Conservation (phyloP, 495 filamentous ascomycete species). For the Talaromyces wortmannii region DNA sequence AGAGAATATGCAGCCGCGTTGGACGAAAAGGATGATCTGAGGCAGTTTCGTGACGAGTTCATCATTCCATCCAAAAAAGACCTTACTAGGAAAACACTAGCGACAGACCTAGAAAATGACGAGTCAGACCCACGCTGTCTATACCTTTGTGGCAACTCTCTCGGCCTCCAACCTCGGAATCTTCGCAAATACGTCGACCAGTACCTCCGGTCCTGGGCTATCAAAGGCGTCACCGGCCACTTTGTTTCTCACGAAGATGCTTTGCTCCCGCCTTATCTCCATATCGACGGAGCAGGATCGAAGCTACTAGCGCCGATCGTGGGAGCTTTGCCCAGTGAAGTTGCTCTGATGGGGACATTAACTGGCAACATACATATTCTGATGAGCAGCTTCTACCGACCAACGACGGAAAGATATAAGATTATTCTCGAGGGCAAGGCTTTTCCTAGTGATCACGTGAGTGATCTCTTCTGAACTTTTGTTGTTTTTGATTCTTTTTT, state of each 20-base stretch:
- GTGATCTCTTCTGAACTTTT: slow-evolving; percentile 1
- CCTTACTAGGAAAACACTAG: slow-evolving; percentile 59
- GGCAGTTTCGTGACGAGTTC: slow-evolving; percentile 67
- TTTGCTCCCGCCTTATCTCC: slow-evolving; percentile 70
- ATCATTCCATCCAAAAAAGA: slow-evolving; percentile 76
- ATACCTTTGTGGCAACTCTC: slow-evolving; percentile 95
- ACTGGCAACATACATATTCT: slow-evolving; percentile 89
- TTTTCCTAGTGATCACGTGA: slow-evolving; percentile 87
- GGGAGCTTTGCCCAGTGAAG: slow-evolving; percentile 72
- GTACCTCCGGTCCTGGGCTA: slow-evolving; percentile 82
- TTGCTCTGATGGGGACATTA: slow-evolving; percentile 89
- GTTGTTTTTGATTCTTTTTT: not conserved
- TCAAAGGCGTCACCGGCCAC: slow-evolving; percentile 90
- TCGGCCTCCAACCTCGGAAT: slow-evolving; percentile 79
- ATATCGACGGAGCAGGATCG: slow-evolving; percentile 67
- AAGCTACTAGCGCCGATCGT: slow-evolving; percentile 76
- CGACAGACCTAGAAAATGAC: slow-evolving; percentile 26
- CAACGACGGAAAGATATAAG: slow-evolving; percentile 68
- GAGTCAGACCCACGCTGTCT: slow-evolving; percentile 45
- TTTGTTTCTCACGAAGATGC: slow-evolving; percentile 76
- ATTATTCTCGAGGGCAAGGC: slow-evolving; percentile 92
- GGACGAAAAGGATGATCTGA: slow-evolving; percentile 65
- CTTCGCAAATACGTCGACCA: slow-evolving; percentile 63
- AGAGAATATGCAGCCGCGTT: slow-evolving; percentile 55
- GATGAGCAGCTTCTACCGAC: slow-evolving; percentile 87